phyloP scores from a whole-genome alignment of 2,329 filamentous ascomycete genomes.

The Metarhizium anisopliae region DNA sequence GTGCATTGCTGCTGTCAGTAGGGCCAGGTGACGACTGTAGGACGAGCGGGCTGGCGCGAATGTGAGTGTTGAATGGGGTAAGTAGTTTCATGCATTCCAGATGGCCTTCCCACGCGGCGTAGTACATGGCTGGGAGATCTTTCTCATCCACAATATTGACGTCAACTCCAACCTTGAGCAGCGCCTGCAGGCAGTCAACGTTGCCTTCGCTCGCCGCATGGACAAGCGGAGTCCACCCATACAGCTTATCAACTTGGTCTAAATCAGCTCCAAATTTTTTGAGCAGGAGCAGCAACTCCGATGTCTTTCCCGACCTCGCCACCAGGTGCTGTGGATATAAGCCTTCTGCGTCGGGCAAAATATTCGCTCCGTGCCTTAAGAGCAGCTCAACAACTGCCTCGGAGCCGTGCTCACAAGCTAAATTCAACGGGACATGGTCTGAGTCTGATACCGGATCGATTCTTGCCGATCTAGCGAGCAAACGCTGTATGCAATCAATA shows the following conservation, averaged over 20 bases:
- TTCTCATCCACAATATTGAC: constrained; percentile 84
- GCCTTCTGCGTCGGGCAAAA: constrained; percentile 92
- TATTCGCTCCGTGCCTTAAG: constrained; percentile 66
- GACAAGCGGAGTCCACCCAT: constrained; percentile 94
- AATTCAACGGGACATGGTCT: constrained; percentile 87
- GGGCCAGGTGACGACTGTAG: constrained; percentile 34
- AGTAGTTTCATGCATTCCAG: constrained; percentile 89
- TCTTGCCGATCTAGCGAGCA: constrained; percentile 71
- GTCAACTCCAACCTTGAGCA: constrained; percentile 72
- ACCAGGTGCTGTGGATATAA: constrained; percentile 96
- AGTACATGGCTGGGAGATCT: constrained; percentile 89
- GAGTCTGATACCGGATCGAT: constrained; percentile 79
- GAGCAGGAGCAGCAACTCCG: constrained; percentile 69
- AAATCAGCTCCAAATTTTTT: constrained; percentile 82
- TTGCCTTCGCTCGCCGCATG: constrained; percentile 96
- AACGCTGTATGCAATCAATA: constrained; percentile 66
- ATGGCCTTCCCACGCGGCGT: constrained; percentile 96
- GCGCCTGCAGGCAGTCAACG: constrained; percentile 72
- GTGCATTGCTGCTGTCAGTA: constrained; percentile 38
- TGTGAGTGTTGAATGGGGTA: constrained; percentile 45
- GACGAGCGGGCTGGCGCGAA: constrained; percentile 33
- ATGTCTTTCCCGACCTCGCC: constrained; percentile 75
- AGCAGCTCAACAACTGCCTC: constrained; percentile 77
- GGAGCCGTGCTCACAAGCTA: constrained; percentile 91
- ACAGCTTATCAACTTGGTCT: constrained; percentile 88